Percentiles rank a stretch among this genome's conserved stretches.
phyloP scores from a whole-genome alignment of 2,329 filamentous ascomycete genomes.

The Penicillium sp. region DNA sequence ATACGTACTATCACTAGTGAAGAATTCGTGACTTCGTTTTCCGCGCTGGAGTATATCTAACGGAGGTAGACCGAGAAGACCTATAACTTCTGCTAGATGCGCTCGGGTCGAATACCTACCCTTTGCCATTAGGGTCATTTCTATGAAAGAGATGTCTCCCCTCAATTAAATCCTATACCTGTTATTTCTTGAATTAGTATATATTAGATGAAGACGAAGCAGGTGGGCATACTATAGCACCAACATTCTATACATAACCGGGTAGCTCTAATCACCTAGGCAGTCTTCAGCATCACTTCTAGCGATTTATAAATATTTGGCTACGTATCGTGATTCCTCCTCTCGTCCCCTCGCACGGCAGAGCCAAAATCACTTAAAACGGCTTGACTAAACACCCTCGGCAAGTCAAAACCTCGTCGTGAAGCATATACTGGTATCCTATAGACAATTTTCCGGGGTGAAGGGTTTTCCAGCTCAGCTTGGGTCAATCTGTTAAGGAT shows the following conservation, averaged over 20 bases:
- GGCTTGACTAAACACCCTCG: constrained; percentile 16
- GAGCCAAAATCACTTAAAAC: constrained; percentile 38
- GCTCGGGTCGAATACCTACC: constrained; percentile 23
- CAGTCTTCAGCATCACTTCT: constrained; percentile 44
- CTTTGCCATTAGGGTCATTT: constrained; percentile 2
- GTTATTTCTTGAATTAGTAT: neutral
- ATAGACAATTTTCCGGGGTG: constrained; percentile 23
- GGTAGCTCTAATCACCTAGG: constrained; percentile 46
- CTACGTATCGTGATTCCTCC: constrained; percentile 43
- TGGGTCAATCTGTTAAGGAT: constrained; percentile 34
- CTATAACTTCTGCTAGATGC: constrained; percentile 24
- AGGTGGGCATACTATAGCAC: constrained; percentile 40
- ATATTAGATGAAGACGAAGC: neutral
- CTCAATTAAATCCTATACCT: constrained; percentile 2
- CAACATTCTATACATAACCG: constrained; percentile 49
- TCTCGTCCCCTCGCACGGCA: constrained; percentile 35
- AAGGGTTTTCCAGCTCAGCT: constrained; percentile 34
- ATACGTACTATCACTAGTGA: constrained; percentile 20
- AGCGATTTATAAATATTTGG: constrained; percentile 30
- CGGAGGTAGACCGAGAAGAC: constrained; percentile 24
- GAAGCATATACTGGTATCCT: constrained; percentile 2
- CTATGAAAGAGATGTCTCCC: constrained; percentile 1
- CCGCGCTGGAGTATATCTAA: constrained; percentile 22
- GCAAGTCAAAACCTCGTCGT: constrained; percentile 4
- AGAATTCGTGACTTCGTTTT: constrained; percentile 26